Evolutionary conservation across 345 rosid species (phyloP).

Genomic region (Iberis pinnata): DNA sequence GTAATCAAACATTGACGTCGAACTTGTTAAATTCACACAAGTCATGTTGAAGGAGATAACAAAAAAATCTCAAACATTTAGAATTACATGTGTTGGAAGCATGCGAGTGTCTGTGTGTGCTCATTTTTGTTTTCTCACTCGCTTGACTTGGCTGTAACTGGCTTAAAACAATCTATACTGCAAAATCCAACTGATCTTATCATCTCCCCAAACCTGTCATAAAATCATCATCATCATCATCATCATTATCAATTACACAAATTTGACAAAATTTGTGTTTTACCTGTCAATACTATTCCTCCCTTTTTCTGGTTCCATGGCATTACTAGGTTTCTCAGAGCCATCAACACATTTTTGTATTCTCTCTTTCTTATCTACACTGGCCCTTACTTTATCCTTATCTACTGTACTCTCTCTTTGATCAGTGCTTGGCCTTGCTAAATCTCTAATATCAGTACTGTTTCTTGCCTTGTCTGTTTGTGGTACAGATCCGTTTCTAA

Average conservation of each 20-base stretch:
- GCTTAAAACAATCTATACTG: conserved; percentile 89
- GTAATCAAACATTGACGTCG: no score
- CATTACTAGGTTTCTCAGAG: conserved; percentile 39
- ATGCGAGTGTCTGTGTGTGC: conserved; percentile 1
- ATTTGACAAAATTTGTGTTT: conserved; percentile 6
- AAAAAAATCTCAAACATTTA: conserved; percentile 19
- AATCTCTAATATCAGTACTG: conserved; percentile 61
- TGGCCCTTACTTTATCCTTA: conserved; percentile 30
- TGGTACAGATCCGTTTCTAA: conserved; percentile 31
- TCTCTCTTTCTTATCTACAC: conserved; percentile 51
- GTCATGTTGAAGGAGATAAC: background rate
- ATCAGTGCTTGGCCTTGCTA: conserved; percentile 39
- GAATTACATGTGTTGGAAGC: conserved; percentile 14
- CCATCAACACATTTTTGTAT: conserved; percentile 40
- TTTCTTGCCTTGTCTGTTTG: conserved; percentile 41
- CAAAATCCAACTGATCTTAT: conserved; percentile 81
- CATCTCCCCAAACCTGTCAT: conserved; percentile 73
- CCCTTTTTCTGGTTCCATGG: conserved; percentile 48
- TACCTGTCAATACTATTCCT: conserved; percentile 84
- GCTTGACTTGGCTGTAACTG: conserved; percentile 39
- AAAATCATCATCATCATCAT: background rate
- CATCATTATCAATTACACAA: background rate
- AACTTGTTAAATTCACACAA: no score
- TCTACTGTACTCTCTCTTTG: conserved; percentile 49
- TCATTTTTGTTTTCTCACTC: conserved; percentile 3